phyloP scores from a whole-genome alignment of 169 alveolate genomes.

The Eimeria acervulina region DNA sequence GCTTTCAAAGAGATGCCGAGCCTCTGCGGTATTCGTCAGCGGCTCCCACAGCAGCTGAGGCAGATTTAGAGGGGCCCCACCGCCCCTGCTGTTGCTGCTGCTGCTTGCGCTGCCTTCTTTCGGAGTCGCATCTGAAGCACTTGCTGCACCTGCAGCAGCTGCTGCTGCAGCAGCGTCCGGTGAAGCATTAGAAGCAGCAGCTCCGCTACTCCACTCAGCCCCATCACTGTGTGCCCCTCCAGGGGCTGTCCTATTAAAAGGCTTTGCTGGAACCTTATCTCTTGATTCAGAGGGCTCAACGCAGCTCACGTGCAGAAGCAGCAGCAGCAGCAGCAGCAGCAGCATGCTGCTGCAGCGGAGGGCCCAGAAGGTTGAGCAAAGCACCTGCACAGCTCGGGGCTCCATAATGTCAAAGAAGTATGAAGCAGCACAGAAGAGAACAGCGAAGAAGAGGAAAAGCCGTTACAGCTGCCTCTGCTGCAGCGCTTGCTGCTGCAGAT shows the following conservation, averaged over 20 bases:
- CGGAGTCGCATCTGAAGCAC: not conserved
- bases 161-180: not conserved
- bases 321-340: conserved; percentile 14
- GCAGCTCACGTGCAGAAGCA: not conserved
- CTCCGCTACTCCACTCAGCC: not conserved
- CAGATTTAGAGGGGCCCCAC: not conserved
- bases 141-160: not conserved
- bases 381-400: not conserved
- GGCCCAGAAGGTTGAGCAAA: not conserved
- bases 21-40: not conserved
- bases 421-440: not conserved
- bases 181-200: not conserved
- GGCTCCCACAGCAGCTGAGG: conserved; percentile 40
- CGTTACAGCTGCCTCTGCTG: not conserved
- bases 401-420: not conserved
- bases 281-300: not conserved
- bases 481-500: not conserved
- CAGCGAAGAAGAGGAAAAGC: not conserved
- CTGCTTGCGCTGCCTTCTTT: not conserved
- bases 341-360: not conserved
- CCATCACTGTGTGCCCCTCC: no score
- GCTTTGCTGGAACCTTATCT: not conserved
- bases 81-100: not conserved
- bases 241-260: not conserved
- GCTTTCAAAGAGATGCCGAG: not conserved